Conservation (phyloP, 2,329 filamentous ascomycete genomes). For the Colletotrichum falcatum region DNA sequence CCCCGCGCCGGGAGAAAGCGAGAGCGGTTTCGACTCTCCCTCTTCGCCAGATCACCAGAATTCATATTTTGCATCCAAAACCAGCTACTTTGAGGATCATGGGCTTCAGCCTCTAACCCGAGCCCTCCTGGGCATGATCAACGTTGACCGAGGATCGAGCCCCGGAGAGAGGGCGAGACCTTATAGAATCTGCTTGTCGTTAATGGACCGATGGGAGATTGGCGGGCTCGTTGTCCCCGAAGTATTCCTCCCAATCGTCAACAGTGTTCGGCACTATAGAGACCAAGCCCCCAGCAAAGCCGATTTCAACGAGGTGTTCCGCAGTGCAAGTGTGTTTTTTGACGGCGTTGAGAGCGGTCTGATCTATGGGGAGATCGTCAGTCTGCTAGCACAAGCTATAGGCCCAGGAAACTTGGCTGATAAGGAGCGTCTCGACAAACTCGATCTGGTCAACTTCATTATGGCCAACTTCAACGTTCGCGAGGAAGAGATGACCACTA, state of each 20-base stretch:
- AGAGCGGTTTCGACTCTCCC: conserved; percentile 61
- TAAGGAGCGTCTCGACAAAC: conserved; percentile 68
- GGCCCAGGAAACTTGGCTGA: conserved; percentile 57
- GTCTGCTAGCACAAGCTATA: conserved; percentile 73
- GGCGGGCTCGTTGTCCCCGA: conserved; percentile 89
- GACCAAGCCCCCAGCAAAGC: conserved; percentile 70
- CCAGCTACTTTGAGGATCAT: conserved; percentile 85
- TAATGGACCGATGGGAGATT: conserved; percentile 99
- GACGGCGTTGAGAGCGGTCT: conserved; percentile 95
- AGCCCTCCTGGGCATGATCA: conserved; percentile 83
- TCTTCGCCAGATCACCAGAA: conserved; percentile 57
- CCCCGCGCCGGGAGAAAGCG: conserved; percentile 61
- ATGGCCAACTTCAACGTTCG: conserved; percentile 89
- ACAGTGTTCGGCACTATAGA: conserved; percentile 83
- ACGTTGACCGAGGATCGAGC: conserved; percentile 59
- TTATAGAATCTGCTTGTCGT: conserved; percentile 90
- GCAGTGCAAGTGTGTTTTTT: conserved; percentile 95
- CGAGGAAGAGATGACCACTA: conserved; percentile 94
- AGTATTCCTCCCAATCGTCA: conserved; percentile 87
- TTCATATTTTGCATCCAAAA: conserved; percentile 66
- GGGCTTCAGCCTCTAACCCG: conserved; percentile 80
- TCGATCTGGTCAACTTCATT: conserved; percentile 84
- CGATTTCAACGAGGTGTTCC: conserved; percentile 86
- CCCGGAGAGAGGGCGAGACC: conserved; percentile 82
- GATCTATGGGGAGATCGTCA: conserved; percentile 87